A percentile compares a stretch with the other conserved stretches of the same genome.
These are phyloP conservation scores for Agapanthus africanus DNA, from an alignment of 106 monocot species.

Conservation along the genomic window DNA sequence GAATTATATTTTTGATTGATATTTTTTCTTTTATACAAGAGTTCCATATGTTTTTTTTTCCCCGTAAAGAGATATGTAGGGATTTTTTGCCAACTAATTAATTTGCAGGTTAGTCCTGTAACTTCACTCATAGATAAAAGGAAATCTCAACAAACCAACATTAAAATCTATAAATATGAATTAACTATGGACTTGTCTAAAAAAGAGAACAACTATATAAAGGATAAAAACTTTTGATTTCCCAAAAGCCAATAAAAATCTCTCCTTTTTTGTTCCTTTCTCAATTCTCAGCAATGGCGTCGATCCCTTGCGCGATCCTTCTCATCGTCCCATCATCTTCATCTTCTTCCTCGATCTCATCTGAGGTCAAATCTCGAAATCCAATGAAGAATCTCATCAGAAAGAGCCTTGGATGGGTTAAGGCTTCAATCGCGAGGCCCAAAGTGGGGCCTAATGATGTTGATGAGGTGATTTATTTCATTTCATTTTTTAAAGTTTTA, in stretches of 20 bases:
- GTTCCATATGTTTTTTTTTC: too few relatives aligned
- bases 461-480: not conserved
- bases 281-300: conserved; percentile 1
- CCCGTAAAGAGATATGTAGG: too few relatives aligned
- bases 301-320: not conserved
- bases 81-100: too few relatives aligned
- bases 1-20: too few relatives aligned
- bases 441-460: not conserved
- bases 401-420: not conserved
- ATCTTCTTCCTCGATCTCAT: not conserved
- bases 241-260: not conserved
- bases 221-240: not conserved
- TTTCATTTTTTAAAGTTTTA: too few relatives aligned
- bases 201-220: not conserved
- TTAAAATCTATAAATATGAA: not conserved
- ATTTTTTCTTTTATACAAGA: too few relatives aligned
- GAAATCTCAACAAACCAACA: not conserved
- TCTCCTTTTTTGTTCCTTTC: not conserved
- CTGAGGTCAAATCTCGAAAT: too few relatives aligned
- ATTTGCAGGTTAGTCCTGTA: not conserved
- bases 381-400: not conserved
- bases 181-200: not conserved
- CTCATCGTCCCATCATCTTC: not conserved
- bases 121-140: not conserved
- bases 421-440: not conserved